Evolutionary conservation across 139 green algal species (phyloP).

Genomic region (Tetraselmis chui): DNA sequence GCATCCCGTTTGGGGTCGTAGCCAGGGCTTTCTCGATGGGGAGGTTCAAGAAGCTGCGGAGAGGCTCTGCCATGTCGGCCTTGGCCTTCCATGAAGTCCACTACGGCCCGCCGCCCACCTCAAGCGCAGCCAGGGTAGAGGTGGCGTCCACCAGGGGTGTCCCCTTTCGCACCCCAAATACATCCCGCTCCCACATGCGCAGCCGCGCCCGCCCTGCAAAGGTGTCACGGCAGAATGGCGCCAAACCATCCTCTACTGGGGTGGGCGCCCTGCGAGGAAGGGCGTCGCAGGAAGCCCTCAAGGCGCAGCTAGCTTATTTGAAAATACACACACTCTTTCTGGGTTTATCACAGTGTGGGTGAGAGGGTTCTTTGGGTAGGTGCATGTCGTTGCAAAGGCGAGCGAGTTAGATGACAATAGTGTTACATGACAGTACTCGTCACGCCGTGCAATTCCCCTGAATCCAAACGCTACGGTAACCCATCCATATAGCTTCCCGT

Average conservation of each 20-base stretch:
- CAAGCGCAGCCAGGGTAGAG: constrained; percentile 54
- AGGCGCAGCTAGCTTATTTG: too few relatives aligned
- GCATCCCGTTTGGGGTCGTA: too few relatives aligned
- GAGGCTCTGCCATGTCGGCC: constrained; percentile 74
- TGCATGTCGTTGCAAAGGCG: too few relatives aligned
- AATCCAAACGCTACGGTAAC: too few relatives aligned
- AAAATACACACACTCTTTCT: too few relatives aligned
- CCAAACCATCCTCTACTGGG: constrained; percentile 61
- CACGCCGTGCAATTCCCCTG: too few relatives aligned
- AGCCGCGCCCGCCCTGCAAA: constrained; percentile 50
- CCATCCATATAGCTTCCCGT: too few relatives aligned
- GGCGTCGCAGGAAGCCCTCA: too few relatives aligned
- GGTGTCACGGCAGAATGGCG: constrained; percentile 82
- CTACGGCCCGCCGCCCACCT: constrained; percentile 93
- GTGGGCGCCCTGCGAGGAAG: constrained; percentile 58
- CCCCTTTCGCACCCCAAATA: neutral
- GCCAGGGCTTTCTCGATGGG: constrained; percentile 70
- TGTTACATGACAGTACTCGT: too few relatives aligned
- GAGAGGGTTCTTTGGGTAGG: too few relatives aligned
- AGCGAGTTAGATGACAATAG: too few relatives aligned
- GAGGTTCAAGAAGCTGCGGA: constrained; percentile 61
- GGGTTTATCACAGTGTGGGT: too few relatives aligned
- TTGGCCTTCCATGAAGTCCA: constrained; percentile 59
- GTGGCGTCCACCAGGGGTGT: constrained; percentile 58
- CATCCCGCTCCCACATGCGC: constrained; percentile 56